Evolutionary conservation across 208 protist species (phyloP), one percentile per base, ranked within the genome.

Genomic region (Zelonia costaricensis): DNA sequence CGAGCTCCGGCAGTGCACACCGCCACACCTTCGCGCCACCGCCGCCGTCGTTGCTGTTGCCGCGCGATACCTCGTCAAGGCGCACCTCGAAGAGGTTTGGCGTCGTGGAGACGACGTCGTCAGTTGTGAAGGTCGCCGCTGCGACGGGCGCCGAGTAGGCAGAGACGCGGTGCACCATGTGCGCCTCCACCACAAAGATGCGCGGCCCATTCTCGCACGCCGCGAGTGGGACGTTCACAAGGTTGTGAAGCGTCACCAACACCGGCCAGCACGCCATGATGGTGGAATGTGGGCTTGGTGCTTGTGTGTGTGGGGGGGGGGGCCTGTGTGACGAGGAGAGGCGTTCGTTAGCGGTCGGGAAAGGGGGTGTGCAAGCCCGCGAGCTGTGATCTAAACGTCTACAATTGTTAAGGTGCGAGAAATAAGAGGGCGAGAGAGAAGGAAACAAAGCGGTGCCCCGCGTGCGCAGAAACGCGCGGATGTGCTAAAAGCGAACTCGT

Each of bases 241-340:
- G 16, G 51, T 90, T 93, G 75, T 93, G 86, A n/a, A 93, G 65
- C 7, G 78, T 79, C 12, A 86, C 78, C 1, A 83, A 65, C 20
- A 93, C 46, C 15, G 68, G 74, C 80, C 78, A 79, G 1, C 61
- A 59, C 6, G 62, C 31, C 77, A 84, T 83, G 40, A 18, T 40
- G 22, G 33, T 53, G n/a, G 49, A 27, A n/a, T 40, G 20, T 28
- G 10, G 31, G 18, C 12, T 42, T 25, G 49, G 15, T 42, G 22
- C 18, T 18, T 33, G 44, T 33, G 45, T 23, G 35, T 27, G n/a
- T n/a, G n/a, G n/a, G n/a, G n/a, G n/a, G n/a, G n/a, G n/a, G n/a
- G n/a, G n/a, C n/a, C n/a, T n/a, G n/a, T n/a, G n/a, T n/a, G n/a
- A n/a, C n/a, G n/a, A n/a, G n/a, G n/a, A n/a, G n/a, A n/a, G n/a